phyloP scores from a whole-genome alignment of 371 early-diverging fungal genomes.

The Mucor piriformis region DNA sequence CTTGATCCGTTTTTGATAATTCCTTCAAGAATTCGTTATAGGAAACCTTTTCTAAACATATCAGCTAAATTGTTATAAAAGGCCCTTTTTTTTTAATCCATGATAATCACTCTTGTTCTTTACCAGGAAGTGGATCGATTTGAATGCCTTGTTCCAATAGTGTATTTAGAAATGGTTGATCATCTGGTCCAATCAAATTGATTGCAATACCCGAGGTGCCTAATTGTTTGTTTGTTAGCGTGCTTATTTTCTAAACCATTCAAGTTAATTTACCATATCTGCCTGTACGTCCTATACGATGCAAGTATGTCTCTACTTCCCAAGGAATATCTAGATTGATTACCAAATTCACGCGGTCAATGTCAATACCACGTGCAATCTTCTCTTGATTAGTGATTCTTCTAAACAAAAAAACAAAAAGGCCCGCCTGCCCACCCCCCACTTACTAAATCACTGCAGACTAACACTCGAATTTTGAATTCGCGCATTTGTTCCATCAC shows the following conservation, averaged over 20 bases:
- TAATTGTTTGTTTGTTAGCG: constrained; percentile 8
- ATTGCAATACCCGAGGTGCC: constrained; percentile 56
- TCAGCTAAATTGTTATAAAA: background rate
- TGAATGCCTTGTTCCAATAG: constrained; percentile 25
- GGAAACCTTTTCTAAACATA: constrained; percentile 30
- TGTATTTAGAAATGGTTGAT: constrained; percentile 26
- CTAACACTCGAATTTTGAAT: constrained; percentile 71
- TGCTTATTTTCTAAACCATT: background rate
- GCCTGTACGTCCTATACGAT: constrained; percentile 99
- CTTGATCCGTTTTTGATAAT: constrained; percentile 35
- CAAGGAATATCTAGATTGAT: constrained; percentile 97
- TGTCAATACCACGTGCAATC: constrained; percentile 98
- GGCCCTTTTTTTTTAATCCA: background rate
- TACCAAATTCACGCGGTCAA: constrained; percentile 96
- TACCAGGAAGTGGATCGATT: constrained; percentile 38
- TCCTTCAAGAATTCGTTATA: constrained; percentile 39
- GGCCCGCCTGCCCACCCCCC: too few species aligned
- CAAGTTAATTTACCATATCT: constrained; percentile 83
- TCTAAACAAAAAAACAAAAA: background rate
- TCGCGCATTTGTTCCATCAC: constrained; percentile 69
- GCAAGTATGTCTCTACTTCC: constrained; percentile 93
- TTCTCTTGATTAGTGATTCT: background rate
- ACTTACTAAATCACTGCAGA: constrained; percentile 76
- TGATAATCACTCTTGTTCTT: background rate
- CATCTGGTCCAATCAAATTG: constrained; percentile 39